Conservation (phyloP, 2,329 filamentous ascomycete species). For the Pyricularia pennisetigena region DNA sequence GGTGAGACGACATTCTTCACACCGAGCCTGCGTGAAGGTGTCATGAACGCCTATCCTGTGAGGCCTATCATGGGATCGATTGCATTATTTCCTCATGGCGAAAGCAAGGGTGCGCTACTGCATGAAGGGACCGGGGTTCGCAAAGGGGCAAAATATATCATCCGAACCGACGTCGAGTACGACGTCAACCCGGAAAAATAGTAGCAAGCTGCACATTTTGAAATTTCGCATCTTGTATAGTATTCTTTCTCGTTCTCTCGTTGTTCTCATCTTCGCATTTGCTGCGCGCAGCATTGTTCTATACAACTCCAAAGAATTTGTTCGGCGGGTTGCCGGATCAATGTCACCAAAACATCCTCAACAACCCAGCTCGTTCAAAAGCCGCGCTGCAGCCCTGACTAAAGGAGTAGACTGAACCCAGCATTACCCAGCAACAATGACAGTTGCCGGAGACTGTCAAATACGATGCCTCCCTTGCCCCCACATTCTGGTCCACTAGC, state of each 20-base stretch:
- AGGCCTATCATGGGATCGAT: conserved; percentile 59
- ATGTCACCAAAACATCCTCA: background rate
- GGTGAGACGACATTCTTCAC: conserved; percentile 65
- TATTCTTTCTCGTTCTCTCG: background rate
- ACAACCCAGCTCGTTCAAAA: background rate
- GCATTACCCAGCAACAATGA: background rate
- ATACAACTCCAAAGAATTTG: background rate
- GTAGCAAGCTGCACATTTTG: background rate
- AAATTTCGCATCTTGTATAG: background rate
- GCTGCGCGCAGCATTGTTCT: background rate
- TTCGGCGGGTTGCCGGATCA: background rate
- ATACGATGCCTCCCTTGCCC: background rate
- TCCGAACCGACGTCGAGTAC: conserved; percentile 62
- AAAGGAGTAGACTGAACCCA: background rate
- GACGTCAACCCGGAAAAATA: conserved; percentile 15
- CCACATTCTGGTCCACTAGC: background rate
- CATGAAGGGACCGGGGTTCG: conserved; percentile 63
- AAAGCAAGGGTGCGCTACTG: conserved; percentile 52
- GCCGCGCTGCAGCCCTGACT: no score
- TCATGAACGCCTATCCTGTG: conserved; percentile 59
- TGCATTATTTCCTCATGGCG: conserved; percentile 61
- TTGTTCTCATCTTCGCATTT: background rate
- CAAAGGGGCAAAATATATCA: conserved; percentile 59
- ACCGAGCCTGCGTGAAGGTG: conserved; percentile 52
- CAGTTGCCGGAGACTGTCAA: background rate